Evolutionary conservation across 192 early-diverging fungal species (phyloP).

Genomic region (Martensiomyces pterosporus): DNA sequence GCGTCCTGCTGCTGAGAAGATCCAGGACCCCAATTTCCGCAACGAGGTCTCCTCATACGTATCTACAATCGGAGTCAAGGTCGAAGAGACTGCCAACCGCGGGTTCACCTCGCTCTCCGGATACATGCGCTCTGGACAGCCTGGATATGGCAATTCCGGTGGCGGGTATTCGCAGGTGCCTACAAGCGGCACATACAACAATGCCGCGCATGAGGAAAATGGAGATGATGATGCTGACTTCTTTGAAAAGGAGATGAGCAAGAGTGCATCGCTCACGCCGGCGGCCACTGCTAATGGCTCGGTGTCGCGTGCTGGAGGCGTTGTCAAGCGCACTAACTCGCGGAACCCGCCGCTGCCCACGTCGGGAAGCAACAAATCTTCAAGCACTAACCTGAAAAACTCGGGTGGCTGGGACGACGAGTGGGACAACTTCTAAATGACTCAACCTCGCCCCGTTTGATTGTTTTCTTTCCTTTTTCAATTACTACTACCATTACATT

Average conservation of each 20-base stretch:
- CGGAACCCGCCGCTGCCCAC: conserved; percentile 4
- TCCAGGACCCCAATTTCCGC: conserved; percentile 64
- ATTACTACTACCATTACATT: too few species aligned
- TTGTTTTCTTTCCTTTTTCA: too few species aligned
- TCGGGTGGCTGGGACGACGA: conserved; percentile 30
- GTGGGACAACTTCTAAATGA: conserved; percentile 46
- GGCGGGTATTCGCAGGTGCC: conserved; percentile 26
- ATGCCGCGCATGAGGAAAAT: neutral
- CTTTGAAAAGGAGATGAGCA: conserved; percentile 27
- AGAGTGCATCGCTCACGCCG: conserved; percentile 17
- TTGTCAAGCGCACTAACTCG: conserved; percentile 16
- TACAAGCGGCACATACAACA: neutral
- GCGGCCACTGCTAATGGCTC: conserved; percentile 12
- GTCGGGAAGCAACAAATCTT: conserved; percentile 5
- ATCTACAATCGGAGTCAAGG: conserved; percentile 46
- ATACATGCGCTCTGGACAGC: conserved; percentile 34
- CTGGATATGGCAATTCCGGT: too few species aligned
- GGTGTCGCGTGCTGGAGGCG: neutral
- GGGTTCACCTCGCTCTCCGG: conserved; percentile 31
- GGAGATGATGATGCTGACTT: conserved; percentile 19
- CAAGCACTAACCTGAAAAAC: conserved; percentile 15
- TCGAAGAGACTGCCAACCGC: conserved; percentile 32
- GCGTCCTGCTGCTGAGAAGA: conserved; percentile 57
- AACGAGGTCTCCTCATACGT: conserved; percentile 61
- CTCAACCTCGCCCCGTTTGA: too few species aligned